Evolutionary conservation across 345 rosid genomes (phyloP), one percentile per base, ranked within the genome.

Genomic region (Draba incana): DNA sequence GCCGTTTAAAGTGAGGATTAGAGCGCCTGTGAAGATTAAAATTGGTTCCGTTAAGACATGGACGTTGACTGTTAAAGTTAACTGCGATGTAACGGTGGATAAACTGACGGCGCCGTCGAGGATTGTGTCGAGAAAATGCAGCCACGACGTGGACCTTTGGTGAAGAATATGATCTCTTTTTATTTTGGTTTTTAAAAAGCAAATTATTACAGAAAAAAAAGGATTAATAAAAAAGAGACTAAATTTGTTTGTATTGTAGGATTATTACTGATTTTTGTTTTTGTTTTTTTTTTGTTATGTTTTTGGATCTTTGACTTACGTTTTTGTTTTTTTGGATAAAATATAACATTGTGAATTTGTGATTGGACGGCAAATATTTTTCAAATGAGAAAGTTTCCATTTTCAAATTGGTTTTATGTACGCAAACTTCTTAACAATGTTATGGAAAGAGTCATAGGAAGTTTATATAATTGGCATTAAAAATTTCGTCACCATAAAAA

Each of bases 41-140:
- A 61, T 87, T 8, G 99, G 96, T 12, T 79, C 88, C 10, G 82
- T 89, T 3, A 89, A 79, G 84, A 84, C 95, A 16, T 94, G 97
- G 97, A 79, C 70, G 64, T 70, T 91, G 4, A 78, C 82, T 50
- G 86, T 84, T 24, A 89, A 89, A 6, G 66, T 91, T 60, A 58
- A 74, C 68, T 94, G 99, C 46, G 84, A 85, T 43, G 56, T 94
- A 66, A 85, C 87, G 80, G 92, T 91, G 75, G 87, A 91, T 60
- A 78, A 83, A 44, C 65, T 94, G 57, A 86, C 92, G 75, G 74
- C 83, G 31, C 64, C 67, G 41, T 82, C 92, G 8, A 82, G 75
- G 55, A 74, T 91, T 14, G 58, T 86, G 39, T 72, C 83, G 0
- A 69, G 79, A 77, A 59, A 81, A 8, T 93, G 98, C 70, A 74